These are phyloP conservation scores for Micractinium sp. DNA, from an alignment of 139 green algal genomes.

Conservation along the genomic window DNA sequence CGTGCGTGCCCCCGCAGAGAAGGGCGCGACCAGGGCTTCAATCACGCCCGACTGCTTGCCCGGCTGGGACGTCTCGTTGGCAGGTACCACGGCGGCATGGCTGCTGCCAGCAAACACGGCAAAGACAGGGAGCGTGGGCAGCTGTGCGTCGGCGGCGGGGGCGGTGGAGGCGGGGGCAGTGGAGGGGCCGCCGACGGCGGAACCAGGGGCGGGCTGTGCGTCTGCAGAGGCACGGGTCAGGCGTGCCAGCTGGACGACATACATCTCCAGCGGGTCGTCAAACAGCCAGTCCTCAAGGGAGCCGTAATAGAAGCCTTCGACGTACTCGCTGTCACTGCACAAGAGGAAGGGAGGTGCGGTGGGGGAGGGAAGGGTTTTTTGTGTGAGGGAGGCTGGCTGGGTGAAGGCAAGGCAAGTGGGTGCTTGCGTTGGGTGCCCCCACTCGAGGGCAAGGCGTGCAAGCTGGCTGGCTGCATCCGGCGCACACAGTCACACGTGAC, in stretches of 20 bases:
- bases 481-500: no score
- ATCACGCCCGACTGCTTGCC: background rate
- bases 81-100: background rate
- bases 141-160: background rate
- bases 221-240: background rate
- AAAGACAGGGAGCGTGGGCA: slow-evolving; percentile 6
- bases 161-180: background rate
- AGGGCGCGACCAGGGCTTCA: background rate
- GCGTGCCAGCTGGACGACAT: background rate
- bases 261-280: background rate
- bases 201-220: background rate
- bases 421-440: background rate
- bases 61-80: background rate
- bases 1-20: background rate
- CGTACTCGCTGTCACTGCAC: background rate
- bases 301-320: background rate
- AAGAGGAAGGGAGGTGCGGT: background rate
- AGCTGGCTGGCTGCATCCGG: background rate
- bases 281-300: slow-evolving; percentile 17
- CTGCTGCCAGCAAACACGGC: slow-evolving; percentile 29
- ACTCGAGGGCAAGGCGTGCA: background rate
- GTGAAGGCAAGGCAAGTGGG: background rate
- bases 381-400: background rate
- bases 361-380: background rate
- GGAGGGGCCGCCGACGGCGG: background rate